Base-by-base conservation (phyloP, 352 stramenopile species). In the Globisporangium rhizosaccharum region DNA sequence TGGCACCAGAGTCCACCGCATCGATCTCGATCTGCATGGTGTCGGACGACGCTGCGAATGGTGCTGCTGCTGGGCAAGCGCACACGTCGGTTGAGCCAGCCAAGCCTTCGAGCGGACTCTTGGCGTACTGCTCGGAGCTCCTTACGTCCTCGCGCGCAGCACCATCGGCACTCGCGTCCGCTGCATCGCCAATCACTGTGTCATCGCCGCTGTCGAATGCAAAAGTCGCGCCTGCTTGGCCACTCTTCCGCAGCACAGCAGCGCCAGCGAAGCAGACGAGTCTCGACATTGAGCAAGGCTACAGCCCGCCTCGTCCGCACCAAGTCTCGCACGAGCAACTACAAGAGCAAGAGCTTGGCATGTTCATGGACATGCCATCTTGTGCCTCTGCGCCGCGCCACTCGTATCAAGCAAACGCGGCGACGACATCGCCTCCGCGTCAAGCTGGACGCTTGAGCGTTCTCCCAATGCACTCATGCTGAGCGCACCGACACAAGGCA, bases 121-220 rank as follows among this genome's bases (percentile, higher is more conserved):
- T 84, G n/a, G 61, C 75, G 12, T 80, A 71, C 59, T 85, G 70
- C 33, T 57, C 72, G 14, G 72, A 80, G 49, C 42, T 85, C 0
- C 56, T 82, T 25, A 59, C 66, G 14, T 68, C 68, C 1, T 75
- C 67, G 15, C 52, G 66, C 45, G 8, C 59, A 42, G 26, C 63
- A 28, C 9, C 47, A 10, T 53, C 51, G 17, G 48, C n/a, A 20
- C 41, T n/a, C 15, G 25, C 51, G 42, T 25, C 63, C 6, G 5
- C 41, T 46, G 14, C 12, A 46, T 12, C 41, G 18, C 14, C 41
- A 46, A 23, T 3, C 33, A 12, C 4, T 39, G 33, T 39, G 33
- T 39, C 30, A 8, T 36, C 33, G 33, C 33, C 41, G 15, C 41
- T 46, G 18, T 23, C 41, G 41, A 46, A n/a, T 14, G 18, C 41